Evolutionary conservation across 2,329 filamentous ascomycete genomes (phyloP), one percentile per base, ranked within the genome.

Genomic region (Fusarium sp.): DNA sequence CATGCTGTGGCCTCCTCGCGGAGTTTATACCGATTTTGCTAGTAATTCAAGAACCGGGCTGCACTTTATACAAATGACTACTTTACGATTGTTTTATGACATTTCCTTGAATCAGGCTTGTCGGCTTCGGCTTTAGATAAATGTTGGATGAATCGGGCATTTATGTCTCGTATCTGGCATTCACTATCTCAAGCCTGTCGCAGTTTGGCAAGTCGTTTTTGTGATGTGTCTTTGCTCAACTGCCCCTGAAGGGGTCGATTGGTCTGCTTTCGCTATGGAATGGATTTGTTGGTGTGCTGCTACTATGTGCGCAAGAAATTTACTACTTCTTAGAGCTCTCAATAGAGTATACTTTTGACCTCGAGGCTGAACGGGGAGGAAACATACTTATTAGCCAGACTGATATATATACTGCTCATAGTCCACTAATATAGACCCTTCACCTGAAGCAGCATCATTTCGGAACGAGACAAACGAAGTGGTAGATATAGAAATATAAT

Each of bases 31-130:
- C 74, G 74, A 75, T 65, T 70, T 74, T 69, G 70, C 66, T 69
- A 75, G 69, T 74, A 74, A 74, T 76, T 76, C 71, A 74, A 76
- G 74, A 75, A 75, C 73, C 64, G 64, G 60, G 50, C 64, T 66
- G 66, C 70, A 63, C 63, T 58, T 67, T 67, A 32, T 45, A 67
- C 20, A 27, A 32, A 48, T 35, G n/a, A 60, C 59, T 68, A 55
- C 49, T 59, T 65, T 55, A 66, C 50, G 17, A 38, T 49, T n/a
- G 15, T 7, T 42, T 53, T 49, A 42, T 55, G 48, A 67, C 44
- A 6, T 9, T 64, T 44, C 18, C 11, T n/a, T 35, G 20, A 15
- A 33, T 8, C 17, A 8, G 18, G 15, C 42, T 27, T 45, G 33
- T 32, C 33, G 6, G 17, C 26, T 44, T 17, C 33, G 20, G n/a